Evolutionary conservation across 2,329 filamentous ascomycete species (phyloP), one percentile per base, ranked within the genome.

Genomic region (Sclerotinia subarctica): DNA sequence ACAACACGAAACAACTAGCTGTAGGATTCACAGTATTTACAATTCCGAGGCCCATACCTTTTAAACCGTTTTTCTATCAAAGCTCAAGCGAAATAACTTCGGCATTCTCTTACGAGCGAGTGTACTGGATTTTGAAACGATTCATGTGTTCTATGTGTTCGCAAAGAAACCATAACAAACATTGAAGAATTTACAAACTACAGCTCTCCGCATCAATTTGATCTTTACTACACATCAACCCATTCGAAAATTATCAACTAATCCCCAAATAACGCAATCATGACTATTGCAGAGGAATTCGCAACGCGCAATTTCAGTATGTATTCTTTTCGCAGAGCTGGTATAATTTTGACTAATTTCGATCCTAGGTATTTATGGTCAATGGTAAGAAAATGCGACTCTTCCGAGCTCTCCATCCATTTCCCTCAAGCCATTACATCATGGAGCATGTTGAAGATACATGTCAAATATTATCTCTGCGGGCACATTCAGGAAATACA

Each of bases 291-390:
- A 80, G 88, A 91, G 77, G 88, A 91, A 80, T 90, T 91, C 78
- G 85, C 85, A 78, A 89, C 88, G 70, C 84, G 89, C 76, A 91
- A 91, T 81, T 91, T 91, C 81, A 91, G 88, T 91, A 83, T 76
- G 88, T 82, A 62, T 5, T 32, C n/a, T 47, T 57, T 58, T 49
- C 24, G 10, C 38, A 17, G 49, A 19, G 60, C 46, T 26, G 11
- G 24, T 51, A 46, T 44, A 13, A 38, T n/a, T 47, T 42, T 66
- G 38, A 69, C 74, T 77, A 74, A 77, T 65, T 58, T 42, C 35
- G 35, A 29, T 62, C 42, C 44, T 73, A 91, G 88, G 88, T 80
- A 91, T 91, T 80, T 91, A 91, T 76, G 88, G 86, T 79, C 88
- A 91, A 89, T 91, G 88, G 88, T 91, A 83, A 84, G 86, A 77